Evolutionary conservation across 805 yeast genomes (phyloP).

Genomic region (Candida mattraensis): DNA sequence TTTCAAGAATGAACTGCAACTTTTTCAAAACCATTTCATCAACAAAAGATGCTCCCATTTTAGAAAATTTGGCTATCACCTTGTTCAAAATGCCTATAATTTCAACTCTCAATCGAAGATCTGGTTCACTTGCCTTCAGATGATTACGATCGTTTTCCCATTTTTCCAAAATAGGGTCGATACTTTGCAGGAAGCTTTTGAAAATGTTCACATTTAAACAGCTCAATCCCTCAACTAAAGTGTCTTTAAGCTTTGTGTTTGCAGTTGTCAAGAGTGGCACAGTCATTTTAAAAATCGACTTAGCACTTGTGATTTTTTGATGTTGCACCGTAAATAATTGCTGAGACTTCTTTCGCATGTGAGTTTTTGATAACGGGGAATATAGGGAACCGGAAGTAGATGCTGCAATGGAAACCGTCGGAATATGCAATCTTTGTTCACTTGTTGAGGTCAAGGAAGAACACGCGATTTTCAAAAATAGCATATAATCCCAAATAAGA

Average conservation of each 20-base stretch:
- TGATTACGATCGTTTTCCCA: conserved; percentile 52
- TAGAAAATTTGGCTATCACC: conserved; percentile 63
- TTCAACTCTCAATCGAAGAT: conserved; percentile 57
- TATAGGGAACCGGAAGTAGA: conserved; percentile 27
- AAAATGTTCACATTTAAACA: conserved; percentile 89
- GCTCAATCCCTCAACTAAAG: conserved; percentile 85
- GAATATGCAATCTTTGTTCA: conserved; percentile 77
- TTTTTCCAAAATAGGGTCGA: conserved; percentile 57
- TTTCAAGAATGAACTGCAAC: conserved; percentile 60
- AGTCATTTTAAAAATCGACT: conserved; percentile 83
- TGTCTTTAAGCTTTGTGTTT: conserved; percentile 72
- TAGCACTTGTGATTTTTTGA: conserved; percentile 90
- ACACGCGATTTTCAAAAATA: conserved; percentile 88
- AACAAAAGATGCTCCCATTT: conserved; percentile 46
- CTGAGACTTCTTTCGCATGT: conserved; percentile 73
- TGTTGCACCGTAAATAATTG: conserved; percentile 83
- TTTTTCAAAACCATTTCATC: conserved; percentile 72
- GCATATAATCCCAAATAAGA: conserved; percentile 45
- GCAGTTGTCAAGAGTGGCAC: conserved; percentile 75
- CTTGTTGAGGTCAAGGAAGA: conserved; percentile 86
- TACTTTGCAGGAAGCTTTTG: conserved; percentile 73
- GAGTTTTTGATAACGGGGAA: conserved; percentile 51
- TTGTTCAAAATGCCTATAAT: conserved; percentile 71
- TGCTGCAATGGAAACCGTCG: conserved; percentile 26
- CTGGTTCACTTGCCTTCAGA: conserved; percentile 22